These are phyloP conservation scores for Hymenoscyphus occultus DNA, from an alignment of 2,329 filamentous ascomycete genomes.

Conservation along the genomic window DNA sequence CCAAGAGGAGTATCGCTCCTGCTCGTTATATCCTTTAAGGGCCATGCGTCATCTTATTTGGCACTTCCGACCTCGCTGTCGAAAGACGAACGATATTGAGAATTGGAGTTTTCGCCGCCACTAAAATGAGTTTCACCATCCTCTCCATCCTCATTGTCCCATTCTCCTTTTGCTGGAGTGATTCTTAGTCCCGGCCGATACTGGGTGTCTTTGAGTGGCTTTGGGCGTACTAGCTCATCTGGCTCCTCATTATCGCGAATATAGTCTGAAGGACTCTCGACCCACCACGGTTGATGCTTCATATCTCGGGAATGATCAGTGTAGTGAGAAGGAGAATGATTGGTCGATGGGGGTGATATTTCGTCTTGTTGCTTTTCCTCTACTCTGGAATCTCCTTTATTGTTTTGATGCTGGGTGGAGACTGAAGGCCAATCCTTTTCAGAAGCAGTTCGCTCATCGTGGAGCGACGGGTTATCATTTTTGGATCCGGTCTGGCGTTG, in stretches of 20 bases:
- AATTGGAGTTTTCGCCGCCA: background rate
- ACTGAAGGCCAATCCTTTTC: background rate
- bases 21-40: too few species aligned
- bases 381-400: background rate
- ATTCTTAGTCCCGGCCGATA: background rate
- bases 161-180: background rate
- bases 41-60: too few species aligned
- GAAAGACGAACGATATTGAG: background rate
- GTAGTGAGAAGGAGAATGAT: background rate
- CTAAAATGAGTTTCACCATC: background rate
- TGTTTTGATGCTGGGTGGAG: background rate
- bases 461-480: background rate
- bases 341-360: background rate
- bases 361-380: background rate
- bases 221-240: background rate
- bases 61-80: background rate
- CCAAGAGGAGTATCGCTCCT: too few species aligned
- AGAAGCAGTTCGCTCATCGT: background rate
- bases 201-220: background rate
- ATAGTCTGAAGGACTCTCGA: background rate
- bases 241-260: background rate
- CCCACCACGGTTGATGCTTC: background rate
- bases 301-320: background rate
- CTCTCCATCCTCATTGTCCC: background rate
- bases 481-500: background rate